Evolutionary conservation across 495 filamentous ascomycete species (phyloP), one percentile per base, ranked within the genome.

Genomic region (Trichocladium uniseriatum): DNA sequence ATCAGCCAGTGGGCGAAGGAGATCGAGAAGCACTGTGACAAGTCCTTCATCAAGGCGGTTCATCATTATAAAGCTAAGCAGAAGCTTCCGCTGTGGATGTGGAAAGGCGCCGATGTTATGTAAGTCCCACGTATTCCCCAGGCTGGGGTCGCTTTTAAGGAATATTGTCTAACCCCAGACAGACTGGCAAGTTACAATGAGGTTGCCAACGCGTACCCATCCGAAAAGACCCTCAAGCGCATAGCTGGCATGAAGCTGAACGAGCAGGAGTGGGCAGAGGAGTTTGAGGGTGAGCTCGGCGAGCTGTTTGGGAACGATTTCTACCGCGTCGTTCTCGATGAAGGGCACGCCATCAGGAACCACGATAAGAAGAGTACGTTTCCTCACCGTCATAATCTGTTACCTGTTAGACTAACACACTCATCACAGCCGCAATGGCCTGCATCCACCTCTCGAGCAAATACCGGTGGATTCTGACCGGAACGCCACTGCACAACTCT

Each of bases 381-480:
- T 27, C 0, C 3, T 6, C 32, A 10, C n/a, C n/a, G n/a, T n/a
- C n/a, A n/a, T n/a, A n/a, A n/a, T n/a, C 32, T 20, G 19, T 10
- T 14, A 9, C 18, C 13, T n/a, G n/a, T n/a, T n/a, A n/a, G n/a
- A n/a, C n/a, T n/a, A n/a, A n/a, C 39, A 10, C 15, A 13, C 32
- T 13, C n/a, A 10, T 38, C 21, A 6, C 34, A 46, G 43, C 34
- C 5, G 5, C 43, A 14, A 16, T 18, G 4, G 43, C 43, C 6
- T 46, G 43, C 21, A 16, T 37, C 14, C 13, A 38, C 9, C 22
- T 46, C 15, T 36, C 43, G 21, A 46, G 43, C 43, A 46, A 46
- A 9, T 46, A 37, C 34, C 43, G 43, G n/a, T 46, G 43, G 43
- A 46, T 46, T 8, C 22, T 46, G 34, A 37, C 0, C 14, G 43